phyloP scores from a whole-genome alignment of 169 alveolate species.

The Theileria orientalis region DNA sequence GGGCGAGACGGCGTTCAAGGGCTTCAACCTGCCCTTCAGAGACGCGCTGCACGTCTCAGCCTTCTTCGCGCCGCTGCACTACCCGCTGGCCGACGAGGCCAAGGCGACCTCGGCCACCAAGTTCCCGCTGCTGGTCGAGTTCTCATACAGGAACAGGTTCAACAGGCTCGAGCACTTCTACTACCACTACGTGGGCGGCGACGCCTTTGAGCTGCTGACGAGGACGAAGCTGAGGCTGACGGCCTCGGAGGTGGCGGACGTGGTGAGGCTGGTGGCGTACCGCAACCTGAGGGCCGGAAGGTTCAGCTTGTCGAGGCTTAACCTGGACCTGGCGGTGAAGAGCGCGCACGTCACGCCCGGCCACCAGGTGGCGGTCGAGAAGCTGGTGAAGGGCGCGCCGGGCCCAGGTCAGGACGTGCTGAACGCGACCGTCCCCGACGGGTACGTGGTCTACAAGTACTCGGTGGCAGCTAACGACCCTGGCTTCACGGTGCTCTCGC shows the following conservation, averaged over 20 bases:
- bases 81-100: not conserved
- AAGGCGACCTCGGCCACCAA: not conserved
- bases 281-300: not conserved
- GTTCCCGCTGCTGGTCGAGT: not conserved
- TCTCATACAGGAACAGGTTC: not conserved
- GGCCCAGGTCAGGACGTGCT: not conserved
- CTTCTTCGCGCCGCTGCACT: not conserved
- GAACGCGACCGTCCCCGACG: not conserved
- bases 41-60: not conserved
- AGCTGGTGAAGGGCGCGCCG: slow-evolving; percentile 2
- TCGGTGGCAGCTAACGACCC: not conserved
- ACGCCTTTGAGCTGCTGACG: not conserved
- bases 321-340: not conserved
- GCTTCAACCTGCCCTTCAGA: not conserved
- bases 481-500: not conserved
- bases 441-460: slow-evolving; percentile 3
- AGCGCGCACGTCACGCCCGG: not conserved
- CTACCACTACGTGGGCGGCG: not conserved
- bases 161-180: slow-evolving; percentile 2
- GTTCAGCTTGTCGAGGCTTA: not conserved
- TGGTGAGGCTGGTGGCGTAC: not conserved
- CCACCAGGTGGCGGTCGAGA: not conserved
- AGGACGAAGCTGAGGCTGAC: slow-evolving; percentile 4
- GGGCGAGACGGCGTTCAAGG: not conserved
- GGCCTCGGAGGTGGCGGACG: slow-evolving; percentile 5